Percentiles rank a stretch among this genome's conserved stretches.
These are phyloP conservation scores for Ambrosia hybrid DNA, from an alignment of 140 eudicot species.

Conservation along the genomic window DNA sequence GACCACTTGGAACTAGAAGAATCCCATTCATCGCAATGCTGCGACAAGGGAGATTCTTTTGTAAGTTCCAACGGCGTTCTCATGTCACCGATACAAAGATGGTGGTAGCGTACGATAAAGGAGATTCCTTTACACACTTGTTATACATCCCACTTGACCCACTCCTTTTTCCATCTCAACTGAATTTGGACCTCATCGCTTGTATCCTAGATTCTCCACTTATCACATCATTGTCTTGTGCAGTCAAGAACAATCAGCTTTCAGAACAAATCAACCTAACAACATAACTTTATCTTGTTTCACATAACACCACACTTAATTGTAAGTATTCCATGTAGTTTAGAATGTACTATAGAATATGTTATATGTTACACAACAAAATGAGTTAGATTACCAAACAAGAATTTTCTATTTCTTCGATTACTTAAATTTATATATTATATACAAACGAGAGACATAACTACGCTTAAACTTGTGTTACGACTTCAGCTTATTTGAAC, in stretches of 20 bases:
- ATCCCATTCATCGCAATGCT: neutral
- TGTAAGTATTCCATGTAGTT: neutral
- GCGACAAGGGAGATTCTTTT: neutral
- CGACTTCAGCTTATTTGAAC: conserved; percentile 33
- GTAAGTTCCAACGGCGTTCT: too few relatives aligned
- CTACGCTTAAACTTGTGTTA: conserved; percentile 26
- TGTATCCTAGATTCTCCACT: neutral
- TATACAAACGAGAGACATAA: conserved; percentile 31
- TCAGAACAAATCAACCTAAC: conserved; percentile 15
- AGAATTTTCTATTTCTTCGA: conserved; percentile 18
- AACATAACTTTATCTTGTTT: conserved; percentile 3
- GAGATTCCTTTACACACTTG: neutral
- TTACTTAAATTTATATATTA: conserved; percentile 13
- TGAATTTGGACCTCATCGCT: neutral
- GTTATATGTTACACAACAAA: conserved; percentile 27
- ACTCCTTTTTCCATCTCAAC: neutral
- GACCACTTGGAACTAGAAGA: neutral
- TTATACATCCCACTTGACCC: neutral
- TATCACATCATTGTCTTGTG: conserved; percentile 2
- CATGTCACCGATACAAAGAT: neutral
- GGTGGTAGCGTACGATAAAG: neutral
- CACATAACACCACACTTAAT: neutral
- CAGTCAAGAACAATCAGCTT: neutral
- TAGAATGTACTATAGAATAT: conserved; percentile 22
- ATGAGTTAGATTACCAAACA: conserved; percentile 14